Evolutionary conservation across 2,329 filamentous ascomycete species (phyloP), one percentile per base, ranked within the genome.

Genomic region (Trichophaea hybrida): DNA sequence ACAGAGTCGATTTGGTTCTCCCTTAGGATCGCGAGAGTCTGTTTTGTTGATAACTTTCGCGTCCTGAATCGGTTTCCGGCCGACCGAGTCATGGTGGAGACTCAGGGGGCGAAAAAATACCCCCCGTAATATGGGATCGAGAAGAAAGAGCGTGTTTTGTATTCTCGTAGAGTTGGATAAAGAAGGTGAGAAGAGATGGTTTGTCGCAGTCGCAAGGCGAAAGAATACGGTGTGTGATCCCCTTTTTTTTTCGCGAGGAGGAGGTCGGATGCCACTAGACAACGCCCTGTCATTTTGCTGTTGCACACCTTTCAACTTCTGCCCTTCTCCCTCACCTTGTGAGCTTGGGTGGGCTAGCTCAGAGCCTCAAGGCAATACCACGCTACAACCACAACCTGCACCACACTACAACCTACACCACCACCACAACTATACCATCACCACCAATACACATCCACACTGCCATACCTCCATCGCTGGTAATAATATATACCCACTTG

Each of bases 11-110:
- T 85, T 72, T 97, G 87, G 73, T 88, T 80, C 75, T 97, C 91
- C 73, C 86, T 82, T 70, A 96, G 80, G 69, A 98, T 84, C 62
- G 84, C 84, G 71, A 96, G 83, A 69, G 83, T 83, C 72, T 89
- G 88, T 77, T 94, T 94, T 71, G 86, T 82, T 74, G 85, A 93
- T 74, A 96, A 81, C 78, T 97, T 97, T 77, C 88, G 86, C 78
- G 87, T 84, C 72, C 86, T 80, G 72, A 88, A 66, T 59, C 64
- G 64, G 59, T 65, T 66, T 55, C 61, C 63, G 46, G 61, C 61
- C 60, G 63, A 65, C 61, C 64, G 64, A 59, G 64, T 66, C 64
- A 66, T 66, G 55, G 63, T 65, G 64, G 61, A 63, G 58, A 65
- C 61, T 60, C 58, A 48, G 54, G 34, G 46, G 58, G 17, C 76